Conservation (phyloP, 305 asterid genomes). For the Solanum aculeatissimum region DNA sequence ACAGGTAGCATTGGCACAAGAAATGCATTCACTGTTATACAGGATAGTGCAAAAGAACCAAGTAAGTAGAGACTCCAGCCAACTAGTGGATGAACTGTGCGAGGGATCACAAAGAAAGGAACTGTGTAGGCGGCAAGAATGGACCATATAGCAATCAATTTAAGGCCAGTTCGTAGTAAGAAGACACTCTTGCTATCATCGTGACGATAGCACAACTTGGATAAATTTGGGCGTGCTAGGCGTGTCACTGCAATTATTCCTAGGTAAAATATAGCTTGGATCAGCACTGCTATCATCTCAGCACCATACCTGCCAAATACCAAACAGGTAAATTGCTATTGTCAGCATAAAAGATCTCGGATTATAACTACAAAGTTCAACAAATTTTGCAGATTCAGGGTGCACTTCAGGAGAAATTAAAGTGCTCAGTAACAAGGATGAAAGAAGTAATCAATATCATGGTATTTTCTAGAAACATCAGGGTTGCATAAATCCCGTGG, state of each 20-base stretch:
- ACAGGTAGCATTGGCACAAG: conserved; percentile 64
- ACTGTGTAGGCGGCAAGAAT: conserved; percentile 56
- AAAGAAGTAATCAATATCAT: neutral
- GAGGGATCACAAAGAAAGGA: conserved; percentile 66
- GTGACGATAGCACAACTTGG: conserved; percentile 63
- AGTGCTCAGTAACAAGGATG: neutral
- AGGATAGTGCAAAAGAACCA: conserved; percentile 50
- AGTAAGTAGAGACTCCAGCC: conserved; percentile 85
- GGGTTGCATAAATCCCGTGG: neutral
- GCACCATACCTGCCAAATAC: conserved; percentile 45
- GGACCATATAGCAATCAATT: conserved; percentile 60
- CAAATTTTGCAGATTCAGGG: neutral
- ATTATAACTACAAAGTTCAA: neutral
- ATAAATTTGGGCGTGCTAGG: conserved; percentile 60
- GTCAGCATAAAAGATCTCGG: neutral
- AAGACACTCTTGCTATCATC: conserved; percentile 56
- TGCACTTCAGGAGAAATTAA: neutral
- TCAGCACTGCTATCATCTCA: conserved; percentile 61
- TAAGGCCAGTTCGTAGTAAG: conserved; percentile 57
- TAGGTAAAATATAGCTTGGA: conserved; percentile 54
- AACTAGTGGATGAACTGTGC: conserved; percentile 67
- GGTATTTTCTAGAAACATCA: neutral
- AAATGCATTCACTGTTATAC: conserved; percentile 47
- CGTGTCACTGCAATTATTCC: conserved; percentile 60
- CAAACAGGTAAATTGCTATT: neutral